phyloP scores from a whole-genome alignment of 805 yeast species.

The Zygosaccharomyces bailii region DNA sequence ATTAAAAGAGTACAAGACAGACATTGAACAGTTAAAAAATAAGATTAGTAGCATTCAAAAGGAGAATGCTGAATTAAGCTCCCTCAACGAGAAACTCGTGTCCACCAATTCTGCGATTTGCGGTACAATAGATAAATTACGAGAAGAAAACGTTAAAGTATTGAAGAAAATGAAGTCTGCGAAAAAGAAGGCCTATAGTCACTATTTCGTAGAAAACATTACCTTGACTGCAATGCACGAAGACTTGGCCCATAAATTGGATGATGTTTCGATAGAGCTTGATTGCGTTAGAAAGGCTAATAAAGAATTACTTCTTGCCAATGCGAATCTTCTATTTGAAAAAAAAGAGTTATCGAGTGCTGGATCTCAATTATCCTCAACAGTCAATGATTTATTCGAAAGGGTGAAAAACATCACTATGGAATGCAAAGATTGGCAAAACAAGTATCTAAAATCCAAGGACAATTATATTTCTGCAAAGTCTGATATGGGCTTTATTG shows the following conservation, averaged over 20 bases:
- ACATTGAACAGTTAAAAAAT: not conserved
- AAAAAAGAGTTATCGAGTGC: not conserved
- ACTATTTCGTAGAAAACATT: slow-evolving; percentile 1
- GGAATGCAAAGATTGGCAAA: not conserved
- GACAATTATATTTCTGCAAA: not conserved
- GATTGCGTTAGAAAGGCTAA: not conserved
- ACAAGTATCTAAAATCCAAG: not conserved
- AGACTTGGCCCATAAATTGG: slow-evolving; percentile 1
- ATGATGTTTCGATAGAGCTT: not conserved
- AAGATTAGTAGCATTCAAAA: not conserved
- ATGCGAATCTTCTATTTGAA: not conserved
- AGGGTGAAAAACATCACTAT: not conserved
- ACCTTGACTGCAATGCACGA: not conserved
- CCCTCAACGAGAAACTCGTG: not conserved
- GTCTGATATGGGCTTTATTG: not conserved
- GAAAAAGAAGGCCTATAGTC: slow-evolving; percentile 2
- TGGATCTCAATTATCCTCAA: not conserved
- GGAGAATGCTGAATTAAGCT: not conserved
- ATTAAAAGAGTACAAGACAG: not conserved
- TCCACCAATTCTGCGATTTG: not conserved
- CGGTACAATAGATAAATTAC: not conserved
- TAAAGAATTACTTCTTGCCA: not conserved
- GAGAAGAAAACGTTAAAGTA: not conserved
- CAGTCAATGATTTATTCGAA: not conserved
- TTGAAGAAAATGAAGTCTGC: not conserved